These are phyloP conservation scores for Borovskyia barvae DNA, from an alignment of 208 protist species.

Conservation along the genomic window DNA sequence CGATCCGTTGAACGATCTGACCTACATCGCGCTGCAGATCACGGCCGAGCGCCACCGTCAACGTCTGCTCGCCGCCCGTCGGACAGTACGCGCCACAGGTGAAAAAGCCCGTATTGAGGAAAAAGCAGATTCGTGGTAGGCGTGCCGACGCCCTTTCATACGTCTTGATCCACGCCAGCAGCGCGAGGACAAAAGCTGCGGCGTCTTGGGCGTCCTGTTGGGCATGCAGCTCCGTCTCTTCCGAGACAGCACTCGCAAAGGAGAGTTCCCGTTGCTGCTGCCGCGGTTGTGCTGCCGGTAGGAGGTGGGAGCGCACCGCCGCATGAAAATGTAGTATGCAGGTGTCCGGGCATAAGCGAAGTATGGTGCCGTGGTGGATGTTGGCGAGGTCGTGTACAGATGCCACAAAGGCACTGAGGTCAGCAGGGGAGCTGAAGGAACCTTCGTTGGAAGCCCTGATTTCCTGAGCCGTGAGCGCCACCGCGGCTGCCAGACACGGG, in stretches of 20 bases:
- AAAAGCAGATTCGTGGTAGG: slow-evolving; percentile 2
- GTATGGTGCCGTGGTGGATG: slow-evolving; percentile 7
- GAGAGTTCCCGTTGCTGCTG: no score
- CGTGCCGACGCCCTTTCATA: neutral
- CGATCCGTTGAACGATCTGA: slow-evolving; percentile 2
- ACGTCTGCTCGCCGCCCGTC: neutral
- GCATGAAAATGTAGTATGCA: slow-evolving; percentile 23
- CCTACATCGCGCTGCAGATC: slow-evolving; percentile 21
- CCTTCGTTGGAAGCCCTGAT: neutral
- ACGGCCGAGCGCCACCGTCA: slow-evolving; percentile 15
- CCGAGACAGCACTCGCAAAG: neutral
- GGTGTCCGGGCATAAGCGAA: slow-evolving; percentile 15
- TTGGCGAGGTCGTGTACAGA: slow-evolving; percentile 8
- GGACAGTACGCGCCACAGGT: slow-evolving; percentile 2
- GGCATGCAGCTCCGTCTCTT: neutral
- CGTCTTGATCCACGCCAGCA: slow-evolving; percentile 5
- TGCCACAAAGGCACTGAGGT: slow-evolving; percentile 4
- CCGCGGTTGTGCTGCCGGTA: neutral
- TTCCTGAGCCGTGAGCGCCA: neutral
- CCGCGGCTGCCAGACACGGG: slow-evolving; percentile 1
- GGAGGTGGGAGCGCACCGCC: slow-evolving; percentile 3
- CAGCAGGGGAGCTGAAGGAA: slow-evolving; percentile 5
- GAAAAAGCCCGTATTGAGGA: slow-evolving; percentile 19
- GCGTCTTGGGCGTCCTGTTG: slow-evolving; percentile 8
- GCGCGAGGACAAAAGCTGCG: slow-evolving; percentile 8